A percentile compares a stretch with the other conserved stretches of the same genome.
phyloP scores from a whole-genome alignment of 495 filamentous ascomycete species.

The Elaphomyces granulatus region DNA sequence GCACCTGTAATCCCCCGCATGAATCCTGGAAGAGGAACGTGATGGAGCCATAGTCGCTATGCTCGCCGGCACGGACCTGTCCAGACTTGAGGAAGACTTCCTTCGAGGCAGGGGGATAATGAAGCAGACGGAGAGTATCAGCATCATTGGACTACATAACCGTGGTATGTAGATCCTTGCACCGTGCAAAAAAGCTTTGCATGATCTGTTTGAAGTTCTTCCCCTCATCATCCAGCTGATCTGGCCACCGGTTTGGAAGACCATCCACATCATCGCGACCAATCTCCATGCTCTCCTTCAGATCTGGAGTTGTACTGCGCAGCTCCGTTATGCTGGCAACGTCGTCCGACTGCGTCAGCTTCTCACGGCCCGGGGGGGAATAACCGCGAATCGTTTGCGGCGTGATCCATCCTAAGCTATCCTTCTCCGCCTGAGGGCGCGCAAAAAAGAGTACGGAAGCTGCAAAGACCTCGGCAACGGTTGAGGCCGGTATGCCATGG shows the following conservation, averaged over 20 bases:
- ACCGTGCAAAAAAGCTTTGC: conserved; percentile 54
- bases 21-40: conserved; percentile 84
- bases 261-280: conserved; percentile 55
- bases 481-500: conserved; percentile 48
- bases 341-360: conserved; percentile 47
- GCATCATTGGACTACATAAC: conserved; percentile 76
- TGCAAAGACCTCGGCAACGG: conserved; percentile 48
- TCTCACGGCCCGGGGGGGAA: conserved; percentile 60
- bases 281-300: conserved; percentile 79
- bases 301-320: conserved; percentile 48
- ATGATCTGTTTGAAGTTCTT: conserved; percentile 56
- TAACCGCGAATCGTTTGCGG: conserved; percentile 71
- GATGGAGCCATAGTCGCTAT: conserved; percentile 80
- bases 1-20: conserved; percentile 72
- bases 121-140: conserved; percentile 77
- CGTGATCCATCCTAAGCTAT: conserved; percentile 52
- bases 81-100: conserved; percentile 58
- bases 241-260: conserved; percentile 71
- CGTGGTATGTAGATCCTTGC: conserved; percentile 58
- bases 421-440: conserved; percentile 55
- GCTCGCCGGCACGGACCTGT: conserved; percentile 72
- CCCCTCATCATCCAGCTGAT: conserved; percentile 43
- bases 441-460: conserved; percentile 66
- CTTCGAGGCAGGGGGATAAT: conserved; percentile 62
- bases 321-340: conserved; percentile 42